phyloP scores from a whole-genome alignment of 768 basidiomycete species.

The Amanita thiersii region DNA sequence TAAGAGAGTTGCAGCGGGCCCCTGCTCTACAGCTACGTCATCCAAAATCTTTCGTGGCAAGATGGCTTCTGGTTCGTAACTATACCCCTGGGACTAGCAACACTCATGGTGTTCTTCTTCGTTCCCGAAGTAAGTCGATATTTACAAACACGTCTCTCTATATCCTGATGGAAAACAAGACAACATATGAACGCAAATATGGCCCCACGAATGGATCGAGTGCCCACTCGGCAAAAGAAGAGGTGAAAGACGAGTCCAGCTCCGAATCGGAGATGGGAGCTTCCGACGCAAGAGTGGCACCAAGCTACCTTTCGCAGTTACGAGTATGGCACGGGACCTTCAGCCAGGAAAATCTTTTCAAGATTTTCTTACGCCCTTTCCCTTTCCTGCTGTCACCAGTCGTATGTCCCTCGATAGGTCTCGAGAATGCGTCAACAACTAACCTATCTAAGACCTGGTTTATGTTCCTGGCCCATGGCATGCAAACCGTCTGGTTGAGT shows the following conservation, averaged over 20 bases:
- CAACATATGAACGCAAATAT: conserved; percentile 21
- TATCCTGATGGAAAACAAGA: conserved; percentile 17
- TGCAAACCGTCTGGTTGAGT: conserved; percentile 40
- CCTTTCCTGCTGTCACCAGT: conserved; percentile 34
- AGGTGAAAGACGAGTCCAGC: too few relatives aligned
- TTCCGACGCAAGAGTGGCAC: conserved; percentile 10
- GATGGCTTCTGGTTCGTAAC: conserved; percentile 42
- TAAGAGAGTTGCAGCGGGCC: conserved; percentile 22
- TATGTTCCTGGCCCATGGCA: conserved; percentile 28
- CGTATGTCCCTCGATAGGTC: conserved; percentile 16
- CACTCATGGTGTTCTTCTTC: conserved; percentile 32
- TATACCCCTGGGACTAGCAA: conserved; percentile 29
- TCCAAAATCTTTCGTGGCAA: conserved; percentile 32
- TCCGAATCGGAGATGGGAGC: too few relatives aligned
- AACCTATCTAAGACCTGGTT: conserved; percentile 21
- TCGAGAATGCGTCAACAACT: background rate
- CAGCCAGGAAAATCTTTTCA: conserved; percentile 25
- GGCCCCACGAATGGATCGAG: too few relatives aligned
- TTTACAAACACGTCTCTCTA: too few relatives aligned
- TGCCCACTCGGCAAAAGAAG: too few relatives aligned
- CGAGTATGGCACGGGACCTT: conserved; percentile 29
- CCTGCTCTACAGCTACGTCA: conserved; percentile 38
- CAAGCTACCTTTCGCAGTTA: conserved; percentile 25
- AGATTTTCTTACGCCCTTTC: conserved; percentile 30
- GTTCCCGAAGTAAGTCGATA: conserved; percentile 29